Percentiles rank a stretch among this genome's conserved stretches.
These are phyloP conservation scores for Tephrocybe sp. DNA, from an alignment of 768 basidiomycete species.

Conservation along the genomic window DNA sequence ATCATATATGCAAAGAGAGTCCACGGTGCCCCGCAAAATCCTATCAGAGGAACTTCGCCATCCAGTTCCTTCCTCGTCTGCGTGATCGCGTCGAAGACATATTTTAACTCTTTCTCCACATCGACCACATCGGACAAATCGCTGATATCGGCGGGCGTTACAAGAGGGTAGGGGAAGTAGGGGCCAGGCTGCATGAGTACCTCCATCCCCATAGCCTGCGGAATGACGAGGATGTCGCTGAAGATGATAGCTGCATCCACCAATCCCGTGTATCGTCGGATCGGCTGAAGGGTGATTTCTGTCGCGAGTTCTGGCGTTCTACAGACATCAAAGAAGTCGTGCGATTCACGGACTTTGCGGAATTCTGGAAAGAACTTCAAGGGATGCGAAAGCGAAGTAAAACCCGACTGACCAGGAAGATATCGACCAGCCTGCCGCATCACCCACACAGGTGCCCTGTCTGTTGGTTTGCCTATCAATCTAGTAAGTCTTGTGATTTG, in stretches of 20 bases:
- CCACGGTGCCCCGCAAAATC: conserved; percentile 98
- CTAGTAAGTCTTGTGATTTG: conserved; percentile 1
- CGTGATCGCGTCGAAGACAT: conserved; percentile 92
- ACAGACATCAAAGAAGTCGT: conserved; percentile 96
- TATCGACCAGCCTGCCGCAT: conserved; percentile 98
- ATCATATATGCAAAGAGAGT: conserved; percentile 98
- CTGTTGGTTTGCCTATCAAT: conserved; percentile 71
- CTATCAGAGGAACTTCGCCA: conserved; percentile 93
- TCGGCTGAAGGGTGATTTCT: conserved; percentile 91
- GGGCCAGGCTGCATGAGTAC: conserved; percentile 94
- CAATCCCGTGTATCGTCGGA: conserved; percentile 81
- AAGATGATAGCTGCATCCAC: conserved; percentile 98
- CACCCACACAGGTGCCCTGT: conserved; percentile 96
- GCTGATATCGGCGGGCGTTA: conserved; percentile 68
- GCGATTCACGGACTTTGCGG: conserved; percentile 75
- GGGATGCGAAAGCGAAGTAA: conserved; percentile 1
- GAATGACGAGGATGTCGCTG: conserved; percentile 96
- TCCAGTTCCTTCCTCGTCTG: conserved; percentile 75
- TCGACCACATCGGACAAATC: conserved; percentile 66
- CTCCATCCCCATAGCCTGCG: conserved; percentile 97
- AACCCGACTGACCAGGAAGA: conserved; percentile 71
- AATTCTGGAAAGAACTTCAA: conserved; percentile 63
- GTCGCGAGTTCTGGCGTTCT: conserved; percentile 87
- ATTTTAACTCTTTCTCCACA: conserved; percentile 82
- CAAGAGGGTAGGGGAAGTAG: conserved; percentile 82